Evolutionary conservation across 2,329 filamentous ascomycete genomes (phyloP).

Genomic region (Xylariaceae sp.): DNA sequence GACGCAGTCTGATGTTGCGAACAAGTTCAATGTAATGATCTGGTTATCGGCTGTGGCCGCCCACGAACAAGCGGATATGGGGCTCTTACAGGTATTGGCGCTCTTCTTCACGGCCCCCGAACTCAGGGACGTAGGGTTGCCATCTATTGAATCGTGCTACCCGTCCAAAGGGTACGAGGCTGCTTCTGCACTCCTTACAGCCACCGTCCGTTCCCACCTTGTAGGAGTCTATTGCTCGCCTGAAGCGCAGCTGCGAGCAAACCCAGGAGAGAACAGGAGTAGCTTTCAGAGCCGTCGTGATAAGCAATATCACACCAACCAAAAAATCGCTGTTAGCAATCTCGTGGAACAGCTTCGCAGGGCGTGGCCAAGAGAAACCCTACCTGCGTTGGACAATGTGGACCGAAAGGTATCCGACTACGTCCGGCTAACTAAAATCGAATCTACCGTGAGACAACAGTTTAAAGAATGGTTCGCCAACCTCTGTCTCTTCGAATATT

Average conservation of each 20-base stretch:
- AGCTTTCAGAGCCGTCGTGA: background rate
- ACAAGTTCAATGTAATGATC: conserved; percentile 18
- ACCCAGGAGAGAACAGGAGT: background rate
- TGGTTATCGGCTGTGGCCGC: conserved; percentile 18
- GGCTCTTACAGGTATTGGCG: conserved; percentile 11
- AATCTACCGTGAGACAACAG: background rate
- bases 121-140: background rate
- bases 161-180: conserved; percentile 10
- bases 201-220: background rate
- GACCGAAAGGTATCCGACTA: conserved; percentile 4
- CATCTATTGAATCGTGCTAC: background rate
- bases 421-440: background rate
- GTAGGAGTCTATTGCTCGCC: background rate
- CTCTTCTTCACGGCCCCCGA: background rate
- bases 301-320: background rate
- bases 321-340: background rate
- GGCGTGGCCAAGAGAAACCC: background rate
- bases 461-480: conserved; percentile 13
- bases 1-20: background rate
- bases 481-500: conserved; percentile 3
- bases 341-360: background rate
- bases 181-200: background rate
- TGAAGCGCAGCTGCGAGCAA: background rate
- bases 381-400: background rate
- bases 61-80: background rate